Evolutionary conservation across 176 grass and related monocot genomes (phyloP).

Genomic region (maize (Zea mays)): Zm-B73-REFERENCE-NAM-5.0 NC_050104.1:153546501-153547000

Average conservation of each 20-base stretch:
- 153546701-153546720: constrained; percentile 99
- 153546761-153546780: constrained; percentile 96
- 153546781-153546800: constrained; percentile 93
- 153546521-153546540: constrained; percentile 96
- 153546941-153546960: not conserved
- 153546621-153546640: constrained; percentile 96
- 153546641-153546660: constrained; percentile 97
- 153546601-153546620: constrained; percentile 59
- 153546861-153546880: constrained; percentile 16
- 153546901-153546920: not conserved
- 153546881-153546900: not conserved
- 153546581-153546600: constrained; percentile 16
- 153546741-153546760: constrained; percentile 84
- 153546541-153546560: constrained; percentile 21
- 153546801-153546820: constrained; percentile 82
- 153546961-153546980: not conserved
- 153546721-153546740: constrained; percentile 96
- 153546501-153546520: constrained; percentile 99
- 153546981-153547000: not conserved
- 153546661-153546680: constrained; percentile 99
- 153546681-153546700: constrained; percentile 93
- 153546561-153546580: constrained; percentile 12
- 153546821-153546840: constrained; percentile 91
- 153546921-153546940: not conserved
- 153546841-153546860: constrained; percentile 54